Base-by-base conservation (phyloP, 2,329 filamentous ascomycete species). In the Aspergillus sp. region DNA sequence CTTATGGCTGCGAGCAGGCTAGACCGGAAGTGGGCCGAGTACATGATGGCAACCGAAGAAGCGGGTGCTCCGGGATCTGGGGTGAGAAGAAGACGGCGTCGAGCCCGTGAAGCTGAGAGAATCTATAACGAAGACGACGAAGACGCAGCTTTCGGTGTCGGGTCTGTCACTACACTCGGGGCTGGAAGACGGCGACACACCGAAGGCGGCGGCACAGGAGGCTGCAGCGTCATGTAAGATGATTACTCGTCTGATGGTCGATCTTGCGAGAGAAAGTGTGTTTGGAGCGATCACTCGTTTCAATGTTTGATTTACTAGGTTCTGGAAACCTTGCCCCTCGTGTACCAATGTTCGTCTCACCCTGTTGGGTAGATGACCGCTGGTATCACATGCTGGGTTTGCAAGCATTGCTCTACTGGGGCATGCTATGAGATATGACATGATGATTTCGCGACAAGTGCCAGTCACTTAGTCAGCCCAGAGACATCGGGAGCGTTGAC, bases 1-100 rank as follows among this genome's bases (percentile, higher is more conserved):
- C 84, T 92, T 60, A 81, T 83, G 0, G 84, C 90, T 1, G 95
- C 95, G 0, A 84, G 83, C 39, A 82, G 91, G n/a, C 82, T 98
- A 19, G 93, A 97, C 80, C 84, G 88, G 65, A 96, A 94, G 74
- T 98, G 94, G 94, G 89, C 90, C 0, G 90, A 96, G 57, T 96
- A 92, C 75, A 97, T 97, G 92, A 91, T 96, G 78, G 88, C 91
- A 15, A 91, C 86, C 54, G 92, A 97, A 75, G 94, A 97, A 73
- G 91, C 90, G 0, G 90, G 89, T 2, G 85, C 85, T 2, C 69
- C 71, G 10, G 78, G 77, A 39, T 82, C 80, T 2, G 91, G 90
- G 5, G 81, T 84, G 2, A 83, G 92, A 57, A 82, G 92, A 56
- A 81, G 93, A 60, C 82, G 92, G 64, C 84, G 92, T 53, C 84